Evolutionary conservation across 257 asterid genomes (phyloP).

Genomic region (Lycium barbarum): DNA sequence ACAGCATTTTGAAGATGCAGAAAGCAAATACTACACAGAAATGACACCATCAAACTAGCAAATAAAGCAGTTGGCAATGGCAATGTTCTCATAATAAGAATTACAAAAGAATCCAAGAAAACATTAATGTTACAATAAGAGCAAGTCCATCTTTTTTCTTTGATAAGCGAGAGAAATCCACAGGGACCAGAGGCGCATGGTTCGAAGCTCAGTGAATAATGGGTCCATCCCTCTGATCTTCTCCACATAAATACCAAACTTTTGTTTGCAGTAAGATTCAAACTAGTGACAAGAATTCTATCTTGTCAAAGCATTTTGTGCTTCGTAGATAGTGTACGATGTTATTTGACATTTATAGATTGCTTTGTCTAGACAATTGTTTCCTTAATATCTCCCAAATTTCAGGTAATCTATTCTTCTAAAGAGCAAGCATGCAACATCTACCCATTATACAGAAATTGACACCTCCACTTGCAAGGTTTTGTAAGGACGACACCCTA

Average conservation of each 20-base stretch:
- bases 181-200: not conserved
- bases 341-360: not conserved
- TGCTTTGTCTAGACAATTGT: not conserved
- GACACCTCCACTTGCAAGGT: too few relatives aligned
- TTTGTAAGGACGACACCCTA: not conserved
- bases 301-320: not conserved
- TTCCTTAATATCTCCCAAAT: not conserved
- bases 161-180: not conserved
- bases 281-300: not conserved
- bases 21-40: not conserved
- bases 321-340: not conserved
- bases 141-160: not conserved
- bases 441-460: not conserved
- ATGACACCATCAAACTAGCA: not conserved
- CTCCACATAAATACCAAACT: not conserved
- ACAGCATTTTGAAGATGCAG: not conserved
- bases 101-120: not conserved
- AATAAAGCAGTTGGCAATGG: not conserved
- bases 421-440: too few relatives aligned
- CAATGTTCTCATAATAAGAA: too few relatives aligned
- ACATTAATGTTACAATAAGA: not conserved
- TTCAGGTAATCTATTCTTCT: not conserved
- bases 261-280: not conserved
- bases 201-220: not conserved
- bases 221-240: not conserved